Evolutionary conservation across 73 alveolate genomes (phyloP), one percentile per base, ranked within the genome.

Genomic region (Tetrahymena thermophila): DNA sequence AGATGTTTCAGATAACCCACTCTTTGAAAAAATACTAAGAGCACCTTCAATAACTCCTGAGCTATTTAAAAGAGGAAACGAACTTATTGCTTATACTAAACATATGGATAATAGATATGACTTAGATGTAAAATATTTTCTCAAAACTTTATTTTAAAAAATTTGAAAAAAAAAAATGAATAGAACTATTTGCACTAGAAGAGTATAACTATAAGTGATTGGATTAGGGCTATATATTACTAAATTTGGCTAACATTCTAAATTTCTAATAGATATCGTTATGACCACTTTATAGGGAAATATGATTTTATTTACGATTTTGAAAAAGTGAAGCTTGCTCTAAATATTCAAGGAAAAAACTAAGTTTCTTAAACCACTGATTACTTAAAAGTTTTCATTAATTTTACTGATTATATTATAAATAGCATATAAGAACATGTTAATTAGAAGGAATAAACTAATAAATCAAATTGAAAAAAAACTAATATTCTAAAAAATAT

Each of bases 141-240:
- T 0, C 6, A 56, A 56, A 56, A 6, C 25, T 4, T 56, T 71
- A 71, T 71, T n/a, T 71, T 7, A 71, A n/a, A 23, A 6, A 23
- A 56, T 56, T 56, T 56, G 5, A 9, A 16, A 19, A 4, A 23
- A 35, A 35, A 13, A 89, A 50, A 8, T 50, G 6, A 50, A 14
- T 21, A 97, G 98, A 98, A 98, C 58, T 98, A 98, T 85, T 85
- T 98, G 84, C 97, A 97, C 93, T 97, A 97, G 57, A 98, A 98
- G 89, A 96, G 98, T 10, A 94, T 98, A 11, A 96, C 97, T 10
- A 89, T 94, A n/a, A 95, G 97, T 97, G 99, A 98, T 94, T 97
- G 97, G 96, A 56, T 98, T 14, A 95, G 99, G 93, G 98, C 98
- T 8, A 42, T 94, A 0, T 97, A 96, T 58, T 97, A 94, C 93